Percentiles rank a stretch among this genome's conserved stretches.
Evolutionary conservation across 805 yeast genomes (phyloP).

Genomic region (Metschnikowia lochheadii): DNA sequence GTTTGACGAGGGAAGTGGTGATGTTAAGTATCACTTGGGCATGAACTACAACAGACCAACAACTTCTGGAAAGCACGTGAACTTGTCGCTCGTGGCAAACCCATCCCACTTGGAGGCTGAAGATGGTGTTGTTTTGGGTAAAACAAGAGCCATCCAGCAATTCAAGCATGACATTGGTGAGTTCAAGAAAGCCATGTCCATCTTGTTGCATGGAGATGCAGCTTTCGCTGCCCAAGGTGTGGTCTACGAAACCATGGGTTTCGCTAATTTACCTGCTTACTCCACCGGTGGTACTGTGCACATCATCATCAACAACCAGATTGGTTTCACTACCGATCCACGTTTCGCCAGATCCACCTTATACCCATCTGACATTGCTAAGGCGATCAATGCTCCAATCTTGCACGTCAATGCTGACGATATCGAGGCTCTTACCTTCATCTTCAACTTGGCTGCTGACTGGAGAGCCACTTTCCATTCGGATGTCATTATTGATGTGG

Average conservation of each 20-base stretch:
- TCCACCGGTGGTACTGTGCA: slow-evolving; percentile 98
- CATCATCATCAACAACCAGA: slow-evolving; percentile 94
- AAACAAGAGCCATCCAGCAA: slow-evolving; percentile 94
- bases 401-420: slow-evolving; percentile 99
- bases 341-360: slow-evolving; percentile 96
- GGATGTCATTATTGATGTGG: slow-evolving; percentile 93
- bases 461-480: slow-evolving; percentile 97
- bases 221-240: slow-evolving; percentile 99
- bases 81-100: slow-evolving; percentile 93
- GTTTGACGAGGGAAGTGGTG: slow-evolving; percentile 96
- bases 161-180: slow-evolving; percentile 82
- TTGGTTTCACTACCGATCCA: slow-evolving; percentile 99
- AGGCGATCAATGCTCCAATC: slow-evolving; percentile 94
- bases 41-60: slow-evolving; percentile 99
- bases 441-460: slow-evolving; percentile 96
- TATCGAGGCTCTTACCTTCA: slow-evolving; percentile 86
- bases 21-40: slow-evolving; percentile 98
- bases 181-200: slow-evolving; percentile 83
- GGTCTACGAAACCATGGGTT: slow-evolving; percentile 97
- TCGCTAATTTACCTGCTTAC: slow-evolving; percentile 87
- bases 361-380: slow-evolving; percentile 96
- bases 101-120: slow-evolving; percentile 99
- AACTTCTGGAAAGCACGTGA: slow-evolving; percentile 94
- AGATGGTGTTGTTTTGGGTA: slow-evolving; percentile 97
- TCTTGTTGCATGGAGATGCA: slow-evolving; percentile 97